phyloP scores from a whole-genome alignment of 2,329 filamentous ascomycete genomes.

The Mariannaea elegans region DNA sequence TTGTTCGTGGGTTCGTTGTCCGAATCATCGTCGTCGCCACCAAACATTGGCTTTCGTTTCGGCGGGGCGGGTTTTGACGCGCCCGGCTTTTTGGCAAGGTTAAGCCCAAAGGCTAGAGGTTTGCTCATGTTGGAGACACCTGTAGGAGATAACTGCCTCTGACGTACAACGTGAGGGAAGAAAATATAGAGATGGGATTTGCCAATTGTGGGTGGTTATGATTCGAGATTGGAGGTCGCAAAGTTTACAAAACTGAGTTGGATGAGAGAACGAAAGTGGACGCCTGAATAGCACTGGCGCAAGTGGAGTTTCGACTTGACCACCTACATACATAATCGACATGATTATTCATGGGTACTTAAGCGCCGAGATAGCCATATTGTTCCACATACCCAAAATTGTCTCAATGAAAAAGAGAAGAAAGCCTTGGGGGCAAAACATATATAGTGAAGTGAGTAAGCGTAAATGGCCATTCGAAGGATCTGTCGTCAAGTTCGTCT shows the following conservation, averaged over 20 bases:
- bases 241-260: too few relatives aligned
- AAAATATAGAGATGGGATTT: not conserved
- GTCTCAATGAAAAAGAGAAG: too few relatives aligned
- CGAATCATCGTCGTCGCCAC: conserved; percentile 61
- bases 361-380: too few relatives aligned
- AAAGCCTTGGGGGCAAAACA: too few relatives aligned
- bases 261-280: too few relatives aligned
- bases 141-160: not conserved
- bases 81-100: conserved; percentile 65
- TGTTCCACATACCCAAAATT: too few relatives aligned
- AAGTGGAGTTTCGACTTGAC: not conserved
- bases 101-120: conserved; percentile 65
- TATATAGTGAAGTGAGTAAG: too few relatives aligned
- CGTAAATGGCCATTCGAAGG: too few relatives aligned
- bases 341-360: too few relatives aligned
- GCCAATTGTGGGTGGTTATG: conserved; percentile 9
- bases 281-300: not conserved
- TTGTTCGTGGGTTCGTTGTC: conserved; percentile 57
- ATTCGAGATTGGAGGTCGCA: not conserved
- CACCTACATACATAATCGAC: not conserved
- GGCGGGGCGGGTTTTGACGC: conserved; percentile 58
- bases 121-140: conserved; percentile 53
- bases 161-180: not conserved
- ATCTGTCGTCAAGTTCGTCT: too few relatives aligned
- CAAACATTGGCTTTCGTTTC: conserved; percentile 66